These are phyloP conservation scores for Sarocladiaceae sp. DNA, from an alignment of 2,329 filamentous ascomycete genomes.

Conservation along the genomic window DNA sequence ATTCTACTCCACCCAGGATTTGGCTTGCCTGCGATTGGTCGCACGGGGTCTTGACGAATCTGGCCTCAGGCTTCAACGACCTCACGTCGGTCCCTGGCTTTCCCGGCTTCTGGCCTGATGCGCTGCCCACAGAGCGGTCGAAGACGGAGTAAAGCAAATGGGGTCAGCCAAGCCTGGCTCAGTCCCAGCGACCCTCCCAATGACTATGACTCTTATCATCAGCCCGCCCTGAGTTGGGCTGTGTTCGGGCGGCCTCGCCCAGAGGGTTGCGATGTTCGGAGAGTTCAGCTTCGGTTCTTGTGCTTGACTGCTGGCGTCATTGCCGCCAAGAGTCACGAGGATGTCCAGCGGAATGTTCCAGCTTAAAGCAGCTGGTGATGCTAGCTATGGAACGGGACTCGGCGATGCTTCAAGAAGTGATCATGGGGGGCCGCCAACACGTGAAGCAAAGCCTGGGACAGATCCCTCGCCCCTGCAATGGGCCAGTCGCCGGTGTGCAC, in stretches of 20 bases:
- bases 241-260: not conserved
- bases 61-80: constrained; percentile 5
- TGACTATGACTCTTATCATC: constrained; percentile 9
- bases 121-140: no score
- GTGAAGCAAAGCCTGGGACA: not conserved
- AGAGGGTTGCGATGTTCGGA: constrained; percentile 5
- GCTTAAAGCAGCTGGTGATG: no score
- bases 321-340: not conserved
- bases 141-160: no score
- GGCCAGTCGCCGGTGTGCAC: constrained; percentile 2
- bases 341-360: no score
- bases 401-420: no score
- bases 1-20: constrained; percentile 7
- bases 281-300: not conserved
- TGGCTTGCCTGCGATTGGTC: constrained; percentile 1
- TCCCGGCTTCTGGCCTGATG: not conserved
- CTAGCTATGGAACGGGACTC: no score
- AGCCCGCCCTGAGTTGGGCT: not conserved
- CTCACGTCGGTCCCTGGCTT: constrained; percentile 2
- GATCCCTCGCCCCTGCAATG: not conserved
- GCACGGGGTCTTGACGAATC: not conserved
- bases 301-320: not conserved
- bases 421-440: no score
- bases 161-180: constrained; percentile 1
- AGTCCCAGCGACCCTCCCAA: not conserved